A percentile compares a stretch with the other conserved stretches of the same genome.
Conservation (phyloP, 2,329 filamentous ascomycete species). For the Sclerotinia borealis region DNA sequence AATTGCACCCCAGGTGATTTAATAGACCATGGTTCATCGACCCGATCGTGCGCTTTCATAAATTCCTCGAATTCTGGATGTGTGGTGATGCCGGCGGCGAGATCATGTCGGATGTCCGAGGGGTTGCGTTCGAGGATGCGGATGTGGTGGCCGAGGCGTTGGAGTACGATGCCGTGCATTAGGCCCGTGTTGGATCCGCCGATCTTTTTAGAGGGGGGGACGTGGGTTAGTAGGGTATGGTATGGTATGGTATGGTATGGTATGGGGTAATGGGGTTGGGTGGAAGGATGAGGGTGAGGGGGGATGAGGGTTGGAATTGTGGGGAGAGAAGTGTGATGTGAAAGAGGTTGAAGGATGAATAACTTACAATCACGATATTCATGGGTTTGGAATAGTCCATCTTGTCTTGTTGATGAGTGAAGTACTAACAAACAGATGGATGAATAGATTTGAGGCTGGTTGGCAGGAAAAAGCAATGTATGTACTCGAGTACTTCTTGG, state of each 20-base stretch:
- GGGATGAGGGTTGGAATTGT: not conserved
- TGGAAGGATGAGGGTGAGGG: no score
- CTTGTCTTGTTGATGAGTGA: not conserved
- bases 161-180: slow-evolving; percentile 18
- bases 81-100: slow-evolving; percentile 20
- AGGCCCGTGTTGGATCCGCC: slow-evolving; percentile 22
- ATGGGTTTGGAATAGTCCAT: slow-evolving; percentile 3
- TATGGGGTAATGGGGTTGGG: not conserved
- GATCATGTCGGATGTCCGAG: slow-evolving; percentile 5
- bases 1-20: slow-evolving; percentile 9
- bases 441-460: not conserved
- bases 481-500: no score
- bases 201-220: slow-evolving; percentile 2
- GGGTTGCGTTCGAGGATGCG: slow-evolving; percentile 19
- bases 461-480: no score
- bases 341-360: not conserved
- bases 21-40: slow-evolving; percentile 2
- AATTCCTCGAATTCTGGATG: slow-evolving; percentile 13
- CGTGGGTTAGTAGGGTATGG: not conserved
- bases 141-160: slow-evolving; percentile 14
- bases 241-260: not conserved
- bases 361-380: slow-evolving; percentile 3
- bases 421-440: not conserved
- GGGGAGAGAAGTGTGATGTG: not conserved
- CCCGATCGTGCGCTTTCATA: not conserved